Evolutionary conservation across 2,329 filamentous ascomycete species (phyloP).

Genomic region (Rutstroemia sp.): DNA sequence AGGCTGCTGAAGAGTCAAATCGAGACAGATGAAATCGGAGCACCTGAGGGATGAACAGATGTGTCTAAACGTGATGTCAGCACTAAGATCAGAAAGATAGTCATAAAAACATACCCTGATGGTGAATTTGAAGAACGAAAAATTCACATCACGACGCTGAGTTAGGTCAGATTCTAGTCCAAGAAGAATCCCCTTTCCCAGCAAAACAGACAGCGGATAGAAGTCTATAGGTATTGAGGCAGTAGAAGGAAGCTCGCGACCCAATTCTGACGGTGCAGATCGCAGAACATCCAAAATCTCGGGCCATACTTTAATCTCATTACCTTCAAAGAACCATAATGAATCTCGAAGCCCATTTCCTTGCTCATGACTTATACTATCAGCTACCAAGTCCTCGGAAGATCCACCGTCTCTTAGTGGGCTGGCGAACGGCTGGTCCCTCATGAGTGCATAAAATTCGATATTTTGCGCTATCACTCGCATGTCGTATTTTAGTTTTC

Average conservation of each 20-base stretch:
- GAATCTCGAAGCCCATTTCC: slow-evolving; percentile 61
- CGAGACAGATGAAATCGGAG: slow-evolving; percentile 71
- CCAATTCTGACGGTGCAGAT: slow-evolving; percentile 56
- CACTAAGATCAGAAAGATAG: not conserved
- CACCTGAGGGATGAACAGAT: slow-evolving; percentile 85
- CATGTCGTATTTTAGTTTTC: slow-evolving; percentile 96
- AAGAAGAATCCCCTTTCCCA: slow-evolving; percentile 85
- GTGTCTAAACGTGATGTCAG: slow-evolving; percentile 52
- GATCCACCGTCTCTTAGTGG: slow-evolving; percentile 11
- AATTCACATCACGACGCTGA: slow-evolving; percentile 85
- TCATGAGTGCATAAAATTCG: slow-evolving; percentile 89
- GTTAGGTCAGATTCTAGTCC: slow-evolving; percentile 89
- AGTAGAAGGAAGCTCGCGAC: slow-evolving; percentile 63
- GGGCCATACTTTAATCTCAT: slow-evolving; percentile 79
- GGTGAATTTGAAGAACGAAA: slow-evolving; percentile 81
- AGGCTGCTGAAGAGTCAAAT: slow-evolving; percentile 71
- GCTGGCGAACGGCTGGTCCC: slow-evolving; percentile 58
- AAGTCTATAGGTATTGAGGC: slow-evolving; percentile 86
- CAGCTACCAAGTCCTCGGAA: slow-evolving; percentile 11
- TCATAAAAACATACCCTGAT: slow-evolving; percentile 59
- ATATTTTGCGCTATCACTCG: slow-evolving; percentile 92
- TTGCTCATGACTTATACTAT: slow-evolving; percentile 16
- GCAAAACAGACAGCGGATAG: slow-evolving; percentile 79
- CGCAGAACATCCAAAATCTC: slow-evolving; percentile 79
- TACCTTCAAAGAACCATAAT: slow-evolving; percentile 89